Evolutionary conservation across 2,329 filamentous ascomycete species (phyloP).

Genomic region (Trichoderma atrobrunneum): DNA sequence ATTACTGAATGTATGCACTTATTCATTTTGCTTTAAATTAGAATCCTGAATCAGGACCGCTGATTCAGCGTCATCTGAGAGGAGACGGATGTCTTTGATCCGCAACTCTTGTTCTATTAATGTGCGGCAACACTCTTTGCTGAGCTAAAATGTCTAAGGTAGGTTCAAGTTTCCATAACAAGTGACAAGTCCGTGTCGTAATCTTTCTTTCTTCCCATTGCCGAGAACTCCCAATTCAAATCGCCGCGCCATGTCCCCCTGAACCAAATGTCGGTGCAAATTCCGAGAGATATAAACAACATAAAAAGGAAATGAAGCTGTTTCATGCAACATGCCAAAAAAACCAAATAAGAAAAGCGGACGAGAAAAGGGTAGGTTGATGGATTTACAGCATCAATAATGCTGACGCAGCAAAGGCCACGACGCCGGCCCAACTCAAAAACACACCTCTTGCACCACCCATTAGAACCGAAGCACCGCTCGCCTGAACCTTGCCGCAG

Average conservation of each 20-base stretch:
- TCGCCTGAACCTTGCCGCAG: slow-evolving; percentile 47
- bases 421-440: slow-evolving; percentile 19
- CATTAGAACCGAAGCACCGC: slow-evolving; percentile 20
- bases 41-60: background rate
- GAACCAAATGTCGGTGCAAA: background rate
- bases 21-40: background rate
- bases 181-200: background rate
- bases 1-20: too few species aligned
- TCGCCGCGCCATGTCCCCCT: background rate
- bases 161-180: background rate
- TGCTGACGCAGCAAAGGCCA: slow-evolving; percentile 24
- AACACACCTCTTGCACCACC: background rate
- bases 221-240: slow-evolving; percentile 12
- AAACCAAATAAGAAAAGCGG: background rate
- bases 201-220: slow-evolving; percentile 4
- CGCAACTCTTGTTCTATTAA: background rate
- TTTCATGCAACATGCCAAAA: background rate
- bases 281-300: background rate
- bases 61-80: background rate
- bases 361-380: background rate
- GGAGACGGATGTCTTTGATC: background rate
- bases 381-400: slow-evolving; percentile 2
- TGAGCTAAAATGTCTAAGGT: slow-evolving; percentile 7
- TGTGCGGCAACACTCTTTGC: background rate
- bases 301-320: background rate